Percentiles rank a stretch among this genome's conserved stretches.
These are phyloP conservation scores for Penicillium brevicompactum DNA, from an alignment of 2,329 filamentous ascomycete species.

Conservation along the genomic window DNA sequence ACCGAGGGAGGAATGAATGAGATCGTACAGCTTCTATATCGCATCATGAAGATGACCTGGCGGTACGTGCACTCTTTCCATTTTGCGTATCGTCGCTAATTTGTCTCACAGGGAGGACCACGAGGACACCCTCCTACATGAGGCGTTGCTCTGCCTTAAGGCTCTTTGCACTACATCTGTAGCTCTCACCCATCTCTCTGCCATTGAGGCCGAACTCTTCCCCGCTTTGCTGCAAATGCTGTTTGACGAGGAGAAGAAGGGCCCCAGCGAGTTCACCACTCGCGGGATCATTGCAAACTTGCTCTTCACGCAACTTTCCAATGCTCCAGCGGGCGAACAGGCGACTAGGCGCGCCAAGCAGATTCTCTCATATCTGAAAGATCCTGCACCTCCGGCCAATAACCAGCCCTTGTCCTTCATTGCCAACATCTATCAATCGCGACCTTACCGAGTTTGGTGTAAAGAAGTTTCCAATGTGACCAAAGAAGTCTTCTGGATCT, in stretches of 20 bases:
- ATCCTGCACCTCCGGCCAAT: conserved; percentile 74
- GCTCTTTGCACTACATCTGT: conserved; percentile 89
- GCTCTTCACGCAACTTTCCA: conserved; percentile 83
- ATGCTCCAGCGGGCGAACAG: conserved; percentile 63
- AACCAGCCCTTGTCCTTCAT: conserved; percentile 82
- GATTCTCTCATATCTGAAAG: conserved; percentile 78
- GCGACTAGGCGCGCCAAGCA: conserved; percentile 64
- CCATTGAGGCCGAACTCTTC: conserved; percentile 79
- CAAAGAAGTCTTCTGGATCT: conserved; percentile 99
- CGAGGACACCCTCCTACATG: conserved; percentile 88
- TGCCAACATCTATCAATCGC: conserved; percentile 79
- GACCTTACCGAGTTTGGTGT: conserved; percentile 91
- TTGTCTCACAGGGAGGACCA: conserved; percentile 74
- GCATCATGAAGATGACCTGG: conserved; percentile 97
- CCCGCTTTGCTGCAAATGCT: conserved; percentile 84
- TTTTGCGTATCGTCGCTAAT: conserved; percentile 25
- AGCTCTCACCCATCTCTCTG: conserved; percentile 77
- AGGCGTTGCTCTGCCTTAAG: conserved; percentile 90
- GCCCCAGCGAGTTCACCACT: conserved; percentile 93
- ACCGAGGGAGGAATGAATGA: conserved; percentile 88
- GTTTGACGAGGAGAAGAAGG: conserved; percentile 97
- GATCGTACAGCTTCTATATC: conserved; percentile 79
- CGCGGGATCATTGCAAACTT: conserved; percentile 87
- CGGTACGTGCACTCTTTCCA: conserved; percentile 59
- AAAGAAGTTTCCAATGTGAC: conserved; percentile 91